Evolutionary conservation across 2,329 filamentous ascomycete species (phyloP), one percentile per base, ranked within the genome.

Genomic region (Fusarium pseudocircinatum): DNA sequence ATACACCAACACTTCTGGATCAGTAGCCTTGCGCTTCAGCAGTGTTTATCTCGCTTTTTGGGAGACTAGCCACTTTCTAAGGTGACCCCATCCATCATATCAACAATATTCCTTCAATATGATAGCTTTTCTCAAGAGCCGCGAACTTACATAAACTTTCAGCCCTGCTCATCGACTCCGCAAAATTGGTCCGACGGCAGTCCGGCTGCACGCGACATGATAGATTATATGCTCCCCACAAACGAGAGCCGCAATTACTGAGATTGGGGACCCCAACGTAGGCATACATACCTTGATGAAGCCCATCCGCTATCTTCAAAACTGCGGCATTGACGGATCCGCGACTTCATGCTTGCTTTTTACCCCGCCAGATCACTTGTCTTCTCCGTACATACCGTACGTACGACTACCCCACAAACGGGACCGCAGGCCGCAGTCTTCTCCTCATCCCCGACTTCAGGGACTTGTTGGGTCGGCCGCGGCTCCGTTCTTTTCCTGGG

Each of bases 221-320:
- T 43, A 74, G 43, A 61, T 64, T 64, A 72, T 58, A 30, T 44
- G 52, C 69, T 70, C 70, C 67, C 53, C 62, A 65, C 57, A 58
- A 52, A 66, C 18, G 44, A 75, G 74, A 76, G 65, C 72, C 67
- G 75, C 73, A 75, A 54, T 57, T 74, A 50, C 66, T 77, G 71
- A 62, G 66, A 58, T 75, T 43, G 39, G 39, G 52, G 42, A 26
- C 42, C 47, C 59, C 36, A 60, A 63, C 60, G 14, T n/a, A 53
- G 15, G 26, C 30, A 69, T 60, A 50, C 44, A 72, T 53, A 65
- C 44, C 32, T 57, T 16, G 34, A 54, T 34, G 42, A 59, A 40
- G 24, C 58, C 67, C 59, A 28, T 60, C 62, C 54, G 52, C 60
- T 32, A 34, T 37, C 42, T 65, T 47, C 32, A 49, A 60, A 18